A percentile compares a stretch with the other conserved stretches of the same genome.
Conservation (phyloP, 2,329 filamentous ascomycete species). For the Neospermospora avenae region DNA sequence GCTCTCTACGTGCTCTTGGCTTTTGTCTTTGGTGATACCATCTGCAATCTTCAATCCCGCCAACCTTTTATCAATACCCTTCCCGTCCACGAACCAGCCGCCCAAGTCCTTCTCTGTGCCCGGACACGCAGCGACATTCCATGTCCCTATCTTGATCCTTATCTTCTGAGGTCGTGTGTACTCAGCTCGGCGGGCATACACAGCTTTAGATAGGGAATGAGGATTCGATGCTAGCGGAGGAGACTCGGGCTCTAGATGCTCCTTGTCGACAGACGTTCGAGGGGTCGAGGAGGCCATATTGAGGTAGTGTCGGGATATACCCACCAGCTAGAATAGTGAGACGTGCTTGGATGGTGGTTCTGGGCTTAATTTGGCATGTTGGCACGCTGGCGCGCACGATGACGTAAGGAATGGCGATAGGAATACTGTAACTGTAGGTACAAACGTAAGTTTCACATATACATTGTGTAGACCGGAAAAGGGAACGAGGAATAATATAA, state of each 20-base stretch:
- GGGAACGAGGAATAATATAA: background rate
- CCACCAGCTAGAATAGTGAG: slow-evolving; percentile 4
- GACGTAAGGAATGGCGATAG: background rate
- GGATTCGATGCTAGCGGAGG: slow-evolving; percentile 40
- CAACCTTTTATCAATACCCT: slow-evolving; percentile 64
- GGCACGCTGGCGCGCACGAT: slow-evolving; percentile 1
- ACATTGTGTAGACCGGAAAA: background rate
- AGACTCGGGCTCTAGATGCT: slow-evolving; percentile 11
- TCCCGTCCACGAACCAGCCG: slow-evolving; percentile 80
- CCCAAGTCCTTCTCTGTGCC: slow-evolving; percentile 85
- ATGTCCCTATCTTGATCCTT: slow-evolving; percentile 85
- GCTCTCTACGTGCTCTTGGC: slow-evolving; percentile 40
- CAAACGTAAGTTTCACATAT: background rate
- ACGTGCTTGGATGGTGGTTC: slow-evolving; percentile 4
- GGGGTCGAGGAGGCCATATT: slow-evolving; percentile 24
- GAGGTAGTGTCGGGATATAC: background rate
- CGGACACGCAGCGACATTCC: slow-evolving; percentile 87
- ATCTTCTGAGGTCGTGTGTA: slow-evolving; percentile 73
- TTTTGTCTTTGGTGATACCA: slow-evolving; percentile 35
- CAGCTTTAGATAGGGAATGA: slow-evolving; percentile 58
- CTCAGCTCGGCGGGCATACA: slow-evolving; percentile 73
- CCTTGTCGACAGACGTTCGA: slow-evolving; percentile 20
- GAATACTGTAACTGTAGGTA: background rate
- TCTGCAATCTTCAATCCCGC: slow-evolving; percentile 49
- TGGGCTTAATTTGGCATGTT: slow-evolving; percentile 2